These are phyloP conservation scores for Psidium guajava DNA, from an alignment of 345 rosid species.

Conservation along the genomic window DNA sequence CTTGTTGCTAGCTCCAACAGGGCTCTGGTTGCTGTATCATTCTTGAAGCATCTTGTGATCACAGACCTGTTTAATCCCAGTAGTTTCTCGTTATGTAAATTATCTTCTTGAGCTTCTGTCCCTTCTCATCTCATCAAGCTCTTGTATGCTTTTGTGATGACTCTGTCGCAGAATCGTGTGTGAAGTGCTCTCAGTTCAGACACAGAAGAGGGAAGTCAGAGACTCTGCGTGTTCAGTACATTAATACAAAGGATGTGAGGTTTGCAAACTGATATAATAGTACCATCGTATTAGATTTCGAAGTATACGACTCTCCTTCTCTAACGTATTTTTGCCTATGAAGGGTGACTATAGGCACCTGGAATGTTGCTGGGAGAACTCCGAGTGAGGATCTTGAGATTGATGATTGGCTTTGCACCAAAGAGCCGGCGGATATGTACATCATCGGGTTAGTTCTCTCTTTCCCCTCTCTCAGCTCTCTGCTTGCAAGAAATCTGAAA, in stretches of 20 bases:
- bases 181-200: slow-evolving; percentile 32
- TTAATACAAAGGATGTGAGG: slow-evolving; percentile 86
- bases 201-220: slow-evolving; percentile 97
- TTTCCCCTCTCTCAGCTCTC: background rate
- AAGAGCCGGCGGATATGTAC: slow-evolving; percentile 79
- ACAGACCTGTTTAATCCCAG: background rate
- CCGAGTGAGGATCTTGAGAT: slow-evolving; percentile 70
- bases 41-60: background rate
- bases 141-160: slow-evolving; percentile 4
- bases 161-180: slow-evolving; percentile 26
- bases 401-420: slow-evolving; percentile 80
- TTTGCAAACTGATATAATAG: slow-evolving; percentile 14
- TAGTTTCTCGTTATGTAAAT: background rate
- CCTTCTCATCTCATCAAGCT: background rate
- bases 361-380: slow-evolving; percentile 94
- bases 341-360: slow-evolving; percentile 79
- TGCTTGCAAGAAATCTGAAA: background rate
- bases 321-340: background rate
- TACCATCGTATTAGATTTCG: background rate
- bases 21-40: background rate
- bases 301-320: background rate
- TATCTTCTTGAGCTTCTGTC: background rate
- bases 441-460: slow-evolving; percentile 54
- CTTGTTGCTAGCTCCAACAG: background rate
- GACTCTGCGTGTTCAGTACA: slow-evolving; percentile 87